Percentiles rank a stretch among this genome's conserved stretches.
These are phyloP conservation scores for Phytophthora foliorum DNA, from an alignment of 352 stramenopile genomes.

Conservation along the genomic window DNA sequence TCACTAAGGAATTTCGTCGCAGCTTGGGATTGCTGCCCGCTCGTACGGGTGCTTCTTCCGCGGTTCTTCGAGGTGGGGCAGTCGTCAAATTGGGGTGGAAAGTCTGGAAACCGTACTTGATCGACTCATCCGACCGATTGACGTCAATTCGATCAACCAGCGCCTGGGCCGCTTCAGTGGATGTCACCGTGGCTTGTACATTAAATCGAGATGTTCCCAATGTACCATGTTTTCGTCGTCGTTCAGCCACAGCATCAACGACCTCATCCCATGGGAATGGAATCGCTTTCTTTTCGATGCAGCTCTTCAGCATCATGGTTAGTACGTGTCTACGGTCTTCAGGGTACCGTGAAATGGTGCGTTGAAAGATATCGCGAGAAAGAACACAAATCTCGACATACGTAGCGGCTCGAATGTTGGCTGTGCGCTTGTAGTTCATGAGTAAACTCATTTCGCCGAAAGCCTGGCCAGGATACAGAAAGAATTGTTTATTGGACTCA, in stretches of 20 bases:
- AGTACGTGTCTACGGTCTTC: conserved; percentile 15
- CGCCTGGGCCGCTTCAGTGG: background rate
- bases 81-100: background rate
- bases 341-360: conserved; percentile 6
- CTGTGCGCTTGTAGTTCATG: conserved; percentile 37
- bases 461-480: conserved; percentile 23
- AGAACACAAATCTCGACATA: conserved; percentile 35
- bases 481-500: background rate
- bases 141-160: conserved; percentile 7
- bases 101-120: conserved; percentile 18
- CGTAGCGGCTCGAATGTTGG: conserved; percentile 27
- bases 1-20: background rate
- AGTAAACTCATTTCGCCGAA: conserved; percentile 50
- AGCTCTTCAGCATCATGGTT: conserved; percentile 10
- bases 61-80: background rate
- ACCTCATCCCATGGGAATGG: conserved; percentile 13
- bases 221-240: background rate
- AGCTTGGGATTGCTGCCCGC: background rate
- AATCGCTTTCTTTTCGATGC: conserved; percentile 15
- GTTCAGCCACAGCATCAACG: conserved; percentile 2
- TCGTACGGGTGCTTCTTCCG: background rate
- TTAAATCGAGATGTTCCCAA: background rate
- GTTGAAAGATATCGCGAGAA: conserved; percentile 8
- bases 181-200: background rate
- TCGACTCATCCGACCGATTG: conserved; percentile 6